phyloP scores from a whole-genome alignment of 2,329 filamentous ascomycete species.

The Curvularia verruculosa region DNA sequence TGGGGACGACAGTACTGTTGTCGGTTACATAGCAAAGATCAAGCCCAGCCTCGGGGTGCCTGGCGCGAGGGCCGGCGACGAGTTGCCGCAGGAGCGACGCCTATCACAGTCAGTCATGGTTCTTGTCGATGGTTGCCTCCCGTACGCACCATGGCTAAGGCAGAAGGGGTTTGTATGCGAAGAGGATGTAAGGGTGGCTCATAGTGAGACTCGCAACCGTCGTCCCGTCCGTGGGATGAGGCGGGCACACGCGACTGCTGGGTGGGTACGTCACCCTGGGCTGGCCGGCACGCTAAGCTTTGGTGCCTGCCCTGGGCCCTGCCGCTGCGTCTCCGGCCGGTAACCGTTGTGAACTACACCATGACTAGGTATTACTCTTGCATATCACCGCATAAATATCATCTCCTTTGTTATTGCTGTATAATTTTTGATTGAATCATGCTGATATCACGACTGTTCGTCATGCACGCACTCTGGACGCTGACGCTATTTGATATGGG shows the following conservation, averaged over 20 bases:
- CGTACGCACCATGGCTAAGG: constrained; percentile 10
- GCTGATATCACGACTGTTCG: no score
- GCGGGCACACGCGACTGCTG: constrained; percentile 12
- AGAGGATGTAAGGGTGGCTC: constrained; percentile 4
- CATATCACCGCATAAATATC: no score
- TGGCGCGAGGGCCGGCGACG: constrained; percentile 82
- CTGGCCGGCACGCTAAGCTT: constrained; percentile 2
- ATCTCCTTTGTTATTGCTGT: no score
- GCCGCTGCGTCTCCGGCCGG: no score
- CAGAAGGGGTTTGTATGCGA: not conserved
- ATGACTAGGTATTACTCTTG: no score
- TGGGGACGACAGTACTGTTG: constrained; percentile 61
- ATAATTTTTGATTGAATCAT: no score
- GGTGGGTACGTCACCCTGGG: constrained; percentile 18
- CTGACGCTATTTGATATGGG: no score
- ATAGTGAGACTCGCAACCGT: constrained; percentile 8
- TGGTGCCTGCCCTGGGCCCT: constrained; percentile 7
- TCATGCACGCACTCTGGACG: no score
- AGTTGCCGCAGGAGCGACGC: constrained; percentile 78
- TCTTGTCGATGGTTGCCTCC: not conserved
- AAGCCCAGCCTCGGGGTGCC: constrained; percentile 84
- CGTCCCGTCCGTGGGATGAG: not conserved
- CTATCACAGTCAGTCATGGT: constrained; percentile 21
- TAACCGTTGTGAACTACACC: no score
- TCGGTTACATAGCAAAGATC: constrained; percentile 96